phyloP scores from a whole-genome alignment of 495 filamentous ascomycete species.

The Opeltia flavorubescens region DNA sequence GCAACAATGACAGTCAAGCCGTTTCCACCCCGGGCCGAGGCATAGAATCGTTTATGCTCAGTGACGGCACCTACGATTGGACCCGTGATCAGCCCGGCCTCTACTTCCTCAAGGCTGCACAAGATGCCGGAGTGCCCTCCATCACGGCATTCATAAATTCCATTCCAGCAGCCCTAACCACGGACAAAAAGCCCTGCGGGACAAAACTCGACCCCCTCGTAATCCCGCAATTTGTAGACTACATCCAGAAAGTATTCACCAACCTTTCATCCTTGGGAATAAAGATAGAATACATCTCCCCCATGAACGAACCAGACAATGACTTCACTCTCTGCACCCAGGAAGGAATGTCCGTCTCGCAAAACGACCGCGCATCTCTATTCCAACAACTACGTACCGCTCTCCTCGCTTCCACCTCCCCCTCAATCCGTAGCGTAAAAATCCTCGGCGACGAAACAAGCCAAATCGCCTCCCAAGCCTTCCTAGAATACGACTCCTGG shows the following conservation, averaged over 20 bases:
- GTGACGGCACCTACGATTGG: constrained; percentile 6
- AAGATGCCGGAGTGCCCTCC: constrained; percentile 3
- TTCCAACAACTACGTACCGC: constrained; percentile 2
- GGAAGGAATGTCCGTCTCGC: constrained; percentile 6
- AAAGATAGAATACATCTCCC: constrained; percentile 5
- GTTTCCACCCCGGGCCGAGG: neutral
- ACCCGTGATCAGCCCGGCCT: constrained; percentile 1
- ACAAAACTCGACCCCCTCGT: neutral
- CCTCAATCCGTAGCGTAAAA: constrained; percentile 1
- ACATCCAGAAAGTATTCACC: neutral
- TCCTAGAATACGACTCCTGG: constrained; percentile 3
- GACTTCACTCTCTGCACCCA: constrained; percentile 1
- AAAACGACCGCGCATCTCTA: neutral
- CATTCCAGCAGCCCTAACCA: constrained; percentile 1
- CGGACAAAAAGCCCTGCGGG: constrained; percentile 1
- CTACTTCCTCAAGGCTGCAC: constrained; percentile 1
- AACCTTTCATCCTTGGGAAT: neutral
- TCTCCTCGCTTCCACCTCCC: neutral
- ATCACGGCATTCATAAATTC: constrained; percentile 6
- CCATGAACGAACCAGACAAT: constrained; percentile 9
- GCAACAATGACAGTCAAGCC: neutral
- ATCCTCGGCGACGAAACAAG: constrained; percentile 11
- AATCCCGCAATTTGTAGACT: constrained; percentile 1
- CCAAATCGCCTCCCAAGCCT: constrained; percentile 8
- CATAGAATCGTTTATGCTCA: constrained; percentile 5